Conservation (phyloP, 1,284 basidiomycete genomes). For the Marasmius oreades region DNA sequence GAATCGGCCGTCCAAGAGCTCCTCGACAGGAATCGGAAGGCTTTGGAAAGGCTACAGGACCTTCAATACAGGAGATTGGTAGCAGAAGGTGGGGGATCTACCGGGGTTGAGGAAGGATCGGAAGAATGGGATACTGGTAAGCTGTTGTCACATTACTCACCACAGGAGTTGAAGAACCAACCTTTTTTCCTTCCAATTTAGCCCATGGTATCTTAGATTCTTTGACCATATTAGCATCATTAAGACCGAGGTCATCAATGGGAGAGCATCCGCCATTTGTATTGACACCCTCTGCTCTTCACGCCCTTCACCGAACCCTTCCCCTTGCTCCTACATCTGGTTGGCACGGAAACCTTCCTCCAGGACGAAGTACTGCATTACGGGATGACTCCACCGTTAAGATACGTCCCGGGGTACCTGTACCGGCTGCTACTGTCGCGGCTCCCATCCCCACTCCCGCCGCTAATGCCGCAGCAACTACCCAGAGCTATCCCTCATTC, state of each 20-base stretch:
- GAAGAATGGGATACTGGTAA: slow-evolving; percentile 79
- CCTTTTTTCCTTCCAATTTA: slow-evolving; percentile 27
- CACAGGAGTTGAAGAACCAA: slow-evolving; percentile 13
- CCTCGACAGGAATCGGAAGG: slow-evolving; percentile 57
- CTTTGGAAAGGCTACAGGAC: slow-evolving; percentile 57
- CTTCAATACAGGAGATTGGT: slow-evolving; percentile 57
- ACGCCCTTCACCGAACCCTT: slow-evolving; percentile 64
- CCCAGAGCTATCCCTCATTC: slow-evolving; percentile 26
- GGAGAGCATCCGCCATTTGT: slow-evolving; percentile 42
- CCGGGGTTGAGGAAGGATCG: slow-evolving; percentile 53
- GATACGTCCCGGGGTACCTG: slow-evolving; percentile 40
- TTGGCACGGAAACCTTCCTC: slow-evolving; percentile 74
- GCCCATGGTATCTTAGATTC: slow-evolving; percentile 73
- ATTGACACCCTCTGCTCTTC: slow-evolving; percentile 59
- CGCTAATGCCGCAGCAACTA: slow-evolving; percentile 24
- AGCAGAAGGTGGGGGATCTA: slow-evolving; percentile 39
- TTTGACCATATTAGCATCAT: slow-evolving; percentile 59
- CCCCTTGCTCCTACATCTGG: slow-evolving; percentile 55
- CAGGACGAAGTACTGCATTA: slow-evolving; percentile 52
- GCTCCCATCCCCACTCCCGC: slow-evolving; percentile 19
- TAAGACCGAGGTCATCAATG: slow-evolving; percentile 58
- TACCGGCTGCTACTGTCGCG: slow-evolving; percentile 25
- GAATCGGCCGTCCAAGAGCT: slow-evolving; percentile 66
- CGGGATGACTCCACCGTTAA: slow-evolving; percentile 74
- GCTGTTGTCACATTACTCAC: slow-evolving; percentile 21